Conservation (phyloP, 345 rosid species). For the Ceriops decandra region DNA sequence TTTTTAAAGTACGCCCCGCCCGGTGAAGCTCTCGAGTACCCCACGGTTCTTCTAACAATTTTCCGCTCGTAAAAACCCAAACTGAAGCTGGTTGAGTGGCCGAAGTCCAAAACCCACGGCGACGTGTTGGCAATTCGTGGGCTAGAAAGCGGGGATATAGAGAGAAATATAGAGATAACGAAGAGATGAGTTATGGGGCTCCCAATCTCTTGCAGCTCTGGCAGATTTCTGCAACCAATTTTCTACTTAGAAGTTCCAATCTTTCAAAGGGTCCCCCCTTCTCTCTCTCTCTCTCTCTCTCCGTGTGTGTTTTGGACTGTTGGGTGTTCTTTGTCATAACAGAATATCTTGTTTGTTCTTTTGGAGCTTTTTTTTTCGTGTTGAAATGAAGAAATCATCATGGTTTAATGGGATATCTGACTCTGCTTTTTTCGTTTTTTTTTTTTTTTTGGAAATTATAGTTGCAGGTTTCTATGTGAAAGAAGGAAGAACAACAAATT, state of each 20-base stretch:
- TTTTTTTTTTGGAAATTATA: neutral
- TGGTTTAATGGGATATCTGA: neutral
- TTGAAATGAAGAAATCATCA: neutral
- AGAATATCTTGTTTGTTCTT: neutral
- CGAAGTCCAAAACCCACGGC: too few species aligned
- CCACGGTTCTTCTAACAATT: too few species aligned
- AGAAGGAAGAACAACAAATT: conserved; percentile 14
- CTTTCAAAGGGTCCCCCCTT: conserved; percentile 25
- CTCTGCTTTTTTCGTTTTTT: too few species aligned
- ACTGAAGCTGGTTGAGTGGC: too few species aligned
- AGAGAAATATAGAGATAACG: neutral
- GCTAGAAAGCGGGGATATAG: neutral
- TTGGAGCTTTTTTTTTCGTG: neutral
- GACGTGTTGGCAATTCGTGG: too few species aligned
- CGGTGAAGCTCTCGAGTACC: too few species aligned
- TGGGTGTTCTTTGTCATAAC: neutral
- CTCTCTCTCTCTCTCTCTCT: too few species aligned
- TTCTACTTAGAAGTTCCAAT: conserved; percentile 14
- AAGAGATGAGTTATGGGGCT: conserved; percentile 26
- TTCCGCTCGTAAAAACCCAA: too few species aligned
- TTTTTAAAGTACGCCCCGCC: too few species aligned
- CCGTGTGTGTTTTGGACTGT: neutral
- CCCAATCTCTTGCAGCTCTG: conserved; percentile 28
- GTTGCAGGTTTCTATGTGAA: conserved; percentile 27
- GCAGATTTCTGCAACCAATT: conserved; percentile 28